Evolutionary conservation across 805 yeast genomes (phyloP).

Genomic region (Wickerhamomyces bovis): DNA sequence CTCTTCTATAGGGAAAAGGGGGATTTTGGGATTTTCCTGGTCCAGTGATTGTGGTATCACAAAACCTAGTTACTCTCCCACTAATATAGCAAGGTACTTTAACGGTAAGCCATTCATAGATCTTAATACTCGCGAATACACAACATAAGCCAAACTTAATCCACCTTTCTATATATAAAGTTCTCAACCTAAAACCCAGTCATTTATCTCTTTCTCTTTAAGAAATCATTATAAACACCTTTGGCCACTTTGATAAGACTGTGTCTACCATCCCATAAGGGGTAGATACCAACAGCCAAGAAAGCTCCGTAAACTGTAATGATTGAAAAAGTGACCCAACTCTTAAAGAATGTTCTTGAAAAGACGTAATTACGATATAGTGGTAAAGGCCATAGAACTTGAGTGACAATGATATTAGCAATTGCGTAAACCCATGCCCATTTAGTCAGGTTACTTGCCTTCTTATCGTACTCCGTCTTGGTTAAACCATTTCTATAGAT

Average conservation of each 20-base stretch:
- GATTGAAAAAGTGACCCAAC: constrained; percentile 33
- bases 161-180: too few relatives aligned
- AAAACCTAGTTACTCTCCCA: too few relatives aligned
- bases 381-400: constrained; percentile 34
- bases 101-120: too few relatives aligned
- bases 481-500: constrained; percentile 1
- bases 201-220: neutral
- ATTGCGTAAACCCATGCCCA: constrained; percentile 26
- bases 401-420: constrained; percentile 8
- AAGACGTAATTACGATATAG: constrained; percentile 37
- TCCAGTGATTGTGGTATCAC: too few relatives aligned
- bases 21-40: too few relatives aligned
- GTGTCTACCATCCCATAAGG: constrained; percentile 31
- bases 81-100: too few relatives aligned
- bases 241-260: constrained; percentile 21
- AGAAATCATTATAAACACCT: constrained; percentile 28
- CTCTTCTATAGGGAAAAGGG: too few relatives aligned
- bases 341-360: constrained; percentile 30
- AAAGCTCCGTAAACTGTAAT: constrained; percentile 35
- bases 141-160: too few relatives aligned
- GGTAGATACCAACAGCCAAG: constrained; percentile 29
- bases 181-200: neutral
- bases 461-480: constrained; percentile 3
- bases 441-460: constrained; percentile 17
- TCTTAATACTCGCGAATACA: too few relatives aligned